Evolutionary conservation across 1,284 basidiomycete species (phyloP).

Genomic region (Sphaerobolus stellatus): DNA sequence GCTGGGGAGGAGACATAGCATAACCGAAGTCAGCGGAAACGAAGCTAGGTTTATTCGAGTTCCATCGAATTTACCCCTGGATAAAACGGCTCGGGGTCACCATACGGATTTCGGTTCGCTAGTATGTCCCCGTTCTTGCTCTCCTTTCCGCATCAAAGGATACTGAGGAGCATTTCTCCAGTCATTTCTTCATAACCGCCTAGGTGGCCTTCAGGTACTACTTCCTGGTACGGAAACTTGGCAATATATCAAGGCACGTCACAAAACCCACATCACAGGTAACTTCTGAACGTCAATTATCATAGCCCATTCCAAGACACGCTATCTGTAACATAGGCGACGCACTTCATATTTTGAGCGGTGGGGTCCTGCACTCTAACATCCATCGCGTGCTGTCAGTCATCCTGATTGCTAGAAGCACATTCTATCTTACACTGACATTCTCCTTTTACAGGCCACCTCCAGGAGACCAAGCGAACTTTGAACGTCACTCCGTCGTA

Average conservation of each 20-base stretch:
- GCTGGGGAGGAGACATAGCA: constrained; percentile 46
- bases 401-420: neutral
- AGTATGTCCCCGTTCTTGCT: constrained; percentile 25
- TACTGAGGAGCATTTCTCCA: constrained; percentile 29
- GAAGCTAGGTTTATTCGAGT: constrained; percentile 59
- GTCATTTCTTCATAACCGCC: constrained; percentile 60
- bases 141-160: neutral
- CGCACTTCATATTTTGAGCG: constrained; percentile 55
- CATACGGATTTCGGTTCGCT: constrained; percentile 60
- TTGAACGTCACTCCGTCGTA: neutral
- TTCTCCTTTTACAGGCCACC: neutral
- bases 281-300: neutral
- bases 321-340: constrained; percentile 64
- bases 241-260: constrained; percentile 61
- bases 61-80: constrained; percentile 35
- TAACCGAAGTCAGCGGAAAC: constrained; percentile 52
- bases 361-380: constrained; percentile 57
- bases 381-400: constrained; percentile 44
- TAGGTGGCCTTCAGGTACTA: constrained; percentile 72
- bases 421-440: neutral
- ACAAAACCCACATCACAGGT: neutral
- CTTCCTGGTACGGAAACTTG: constrained; percentile 61
- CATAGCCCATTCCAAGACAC: constrained; percentile 57
- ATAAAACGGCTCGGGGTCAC: constrained; percentile 44
- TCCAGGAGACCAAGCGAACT: neutral